Evolutionary conservation across 2,329 filamentous ascomycete genomes (phyloP).

Genomic region (Exophiala oligosperma): DNA sequence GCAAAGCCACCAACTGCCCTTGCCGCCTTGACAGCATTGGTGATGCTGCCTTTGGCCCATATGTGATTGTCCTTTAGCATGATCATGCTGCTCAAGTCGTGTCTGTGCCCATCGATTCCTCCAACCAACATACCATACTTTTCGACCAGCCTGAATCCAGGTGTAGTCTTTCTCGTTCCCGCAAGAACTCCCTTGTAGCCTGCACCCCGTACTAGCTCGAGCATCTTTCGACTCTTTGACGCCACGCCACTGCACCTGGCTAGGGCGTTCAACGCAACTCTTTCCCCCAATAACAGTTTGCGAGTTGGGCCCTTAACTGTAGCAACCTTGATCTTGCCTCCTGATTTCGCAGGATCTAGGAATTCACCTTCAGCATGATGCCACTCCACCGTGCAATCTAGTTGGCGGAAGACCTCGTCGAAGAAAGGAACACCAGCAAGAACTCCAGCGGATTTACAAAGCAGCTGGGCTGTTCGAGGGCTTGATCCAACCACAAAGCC

Average conservation of each 20-base stretch:
- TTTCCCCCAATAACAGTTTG: conserved; percentile 83
- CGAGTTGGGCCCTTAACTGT: conserved; percentile 83
- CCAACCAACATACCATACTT: conserved; percentile 98
- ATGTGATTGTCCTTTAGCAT: conserved; percentile 99
- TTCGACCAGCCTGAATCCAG: conserved; percentile 90
- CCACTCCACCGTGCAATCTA: conserved; percentile 92
- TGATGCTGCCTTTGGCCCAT: conserved; percentile 73
- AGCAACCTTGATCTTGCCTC: conserved; percentile 62
- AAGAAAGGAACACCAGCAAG: conserved; percentile 94
- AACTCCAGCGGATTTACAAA: conserved; percentile 72
- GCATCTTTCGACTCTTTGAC: conserved; percentile 61
- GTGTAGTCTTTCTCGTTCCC: conserved; percentile 94
- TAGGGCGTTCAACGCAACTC: conserved; percentile 87
- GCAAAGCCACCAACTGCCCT: conserved; percentile 83
- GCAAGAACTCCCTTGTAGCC: conserved; percentile 85
- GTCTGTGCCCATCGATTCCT: conserved; percentile 85
- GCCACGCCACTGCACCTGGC: conserved; percentile 91
- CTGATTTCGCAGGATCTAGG: conserved; percentile 60
- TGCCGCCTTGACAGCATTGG: conserved; percentile 79
- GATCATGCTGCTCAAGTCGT: conserved; percentile 91
- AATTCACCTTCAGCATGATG: conserved; percentile 71
- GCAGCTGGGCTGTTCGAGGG: conserved; percentile 64
- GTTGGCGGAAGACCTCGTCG: conserved; percentile 85
- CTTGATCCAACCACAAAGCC: conserved; percentile 89
- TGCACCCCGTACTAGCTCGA: conserved; percentile 58